Conservation (phyloP, 768 basidiomycete species). For the Xerocomellus dryophilus region DNA sequence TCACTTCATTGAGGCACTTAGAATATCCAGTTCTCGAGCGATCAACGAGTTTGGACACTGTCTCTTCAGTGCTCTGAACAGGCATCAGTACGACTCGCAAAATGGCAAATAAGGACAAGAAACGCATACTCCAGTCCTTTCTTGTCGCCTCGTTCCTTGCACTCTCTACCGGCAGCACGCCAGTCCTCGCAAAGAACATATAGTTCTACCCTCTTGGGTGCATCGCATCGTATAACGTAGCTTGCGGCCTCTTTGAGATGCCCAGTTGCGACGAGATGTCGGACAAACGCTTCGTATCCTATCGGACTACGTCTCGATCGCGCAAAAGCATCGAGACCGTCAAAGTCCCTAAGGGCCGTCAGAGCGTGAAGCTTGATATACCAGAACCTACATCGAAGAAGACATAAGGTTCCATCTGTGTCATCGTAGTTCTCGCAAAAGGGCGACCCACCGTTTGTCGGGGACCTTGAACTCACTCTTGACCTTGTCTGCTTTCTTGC, state of each 20-base stretch:
- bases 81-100: neutral
- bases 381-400: slow-evolving; percentile 68
- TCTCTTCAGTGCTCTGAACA: slow-evolving; percentile 60
- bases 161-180: slow-evolving; percentile 82
- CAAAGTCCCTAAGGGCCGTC: slow-evolving; percentile 78
- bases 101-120: neutral
- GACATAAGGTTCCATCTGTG: neutral
- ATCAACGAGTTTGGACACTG: slow-evolving; percentile 80
- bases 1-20: slow-evolving; percentile 66
- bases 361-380: slow-evolving; percentile 85
- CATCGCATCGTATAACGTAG: slow-evolving; percentile 84
- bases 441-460: slow-evolving; percentile 74
- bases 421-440: neutral
- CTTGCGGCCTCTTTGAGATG: slow-evolving; percentile 69
- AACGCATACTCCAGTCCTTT: slow-evolving; percentile 75
- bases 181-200: slow-evolving; percentile 91
- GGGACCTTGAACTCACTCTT: slow-evolving; percentile 90
- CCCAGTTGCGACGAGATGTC: slow-evolving; percentile 70
- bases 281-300: slow-evolving; percentile 90
- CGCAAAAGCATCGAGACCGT: slow-evolving; percentile 80
- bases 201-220: slow-evolving; percentile 75
- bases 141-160: slow-evolving; percentile 86
- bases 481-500: slow-evolving; percentile 86
- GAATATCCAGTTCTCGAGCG: slow-evolving; percentile 69
- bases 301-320: slow-evolving; percentile 90